Evolutionary conservation across 768 basidiomycete species (phyloP), one percentile per base, ranked within the genome.

Genomic region (Russula brevipes): DNA sequence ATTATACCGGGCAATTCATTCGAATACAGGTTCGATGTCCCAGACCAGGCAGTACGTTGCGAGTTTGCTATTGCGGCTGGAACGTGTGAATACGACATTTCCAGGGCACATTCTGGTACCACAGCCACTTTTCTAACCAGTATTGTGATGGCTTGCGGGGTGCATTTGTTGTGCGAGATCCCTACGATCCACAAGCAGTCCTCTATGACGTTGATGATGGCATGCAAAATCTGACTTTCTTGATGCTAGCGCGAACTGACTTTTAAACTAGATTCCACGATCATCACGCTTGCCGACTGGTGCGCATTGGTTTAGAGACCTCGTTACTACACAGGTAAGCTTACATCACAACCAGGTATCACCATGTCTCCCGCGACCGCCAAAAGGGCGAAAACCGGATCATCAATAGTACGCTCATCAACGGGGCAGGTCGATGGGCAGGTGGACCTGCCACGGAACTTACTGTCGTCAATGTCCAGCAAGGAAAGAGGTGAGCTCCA

Each of bases 221-320:
- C 71, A 7, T 1, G 64, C 24, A 24, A 24, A 24, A 24, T 24
- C 24, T 24, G 24, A 24, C 24, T 24, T 24, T 24, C 24, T 24
- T 24, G 24, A 24, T 24, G 24, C 24, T 24, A 24, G 24, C 24
- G 24, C 24, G 24, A 24, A 24, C 24, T 24, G 24, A 24, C 24
- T 24, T 24, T 24, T 24, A 24, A 24, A 24, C 24, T 24, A 73
- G 81, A 81, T 70, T 69, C 72, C 14, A 83, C 82, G 7, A 68
- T 83, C 41, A 79, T 82, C 62, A 79, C 78, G 1, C 70, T 82
- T 17, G 75, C 78, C 1, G 81, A 82, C 65, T 82, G 81, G 57
- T 24, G 24, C 24, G 24, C 24, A 24, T 24, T 24, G 24, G 24
- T 24, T 24, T 24, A 24, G 24, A 24, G 24, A 24, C 24, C 24